Percentiles rank a stretch among this genome's conserved stretches.
Conservation (phyloP, 306 rosid genomes). For the Casuarina cunninghamiana region DNA sequence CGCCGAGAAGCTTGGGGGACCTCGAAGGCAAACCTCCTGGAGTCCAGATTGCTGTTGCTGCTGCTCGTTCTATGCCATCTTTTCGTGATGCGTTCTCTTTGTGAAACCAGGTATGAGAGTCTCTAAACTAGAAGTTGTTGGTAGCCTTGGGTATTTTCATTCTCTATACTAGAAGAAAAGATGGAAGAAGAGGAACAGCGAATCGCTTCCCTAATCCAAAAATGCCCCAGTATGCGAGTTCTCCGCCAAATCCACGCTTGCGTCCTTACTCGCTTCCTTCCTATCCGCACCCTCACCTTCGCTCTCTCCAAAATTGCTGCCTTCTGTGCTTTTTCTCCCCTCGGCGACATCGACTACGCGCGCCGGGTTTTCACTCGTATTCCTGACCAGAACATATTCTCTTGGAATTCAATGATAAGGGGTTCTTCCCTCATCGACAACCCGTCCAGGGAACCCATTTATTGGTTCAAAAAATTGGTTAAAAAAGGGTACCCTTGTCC, state of each 20-base stretch:
- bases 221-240: slow-evolving; percentile 29
- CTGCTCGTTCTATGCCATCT: no score
- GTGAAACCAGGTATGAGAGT: no score
- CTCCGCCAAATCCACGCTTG: slow-evolving; percentile 30
- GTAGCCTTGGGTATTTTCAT: no score
- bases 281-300: slow-evolving; percentile 28
- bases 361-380: slow-evolving; percentile 15
- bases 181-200: slow-evolving; percentile 36
- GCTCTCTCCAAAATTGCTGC: slow-evolving; percentile 29
- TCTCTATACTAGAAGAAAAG: background rate
- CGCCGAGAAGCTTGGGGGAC: no score
- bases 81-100: no score
- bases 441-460: slow-evolving; percentile 28
- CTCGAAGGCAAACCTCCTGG: no score
- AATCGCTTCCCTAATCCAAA: slow-evolving; percentile 26
- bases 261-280: slow-evolving; percentile 22
- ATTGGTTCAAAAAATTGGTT: slow-evolving; percentile 18
- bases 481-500: slow-evolving; percentile 23
- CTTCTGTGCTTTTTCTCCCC: slow-evolving; percentile 31
- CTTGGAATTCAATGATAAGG: slow-evolving; percentile 30
- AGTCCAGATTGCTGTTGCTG: no score
- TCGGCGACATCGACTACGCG: slow-evolving; percentile 25
- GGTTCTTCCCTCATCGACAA: slow-evolving; percentile 17
- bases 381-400: slow-evolving; percentile 17
- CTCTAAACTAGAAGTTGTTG: no score